Conservation (phyloP, 371 early-diverging fungal species). For the Lichtheimia ornata region DNA sequence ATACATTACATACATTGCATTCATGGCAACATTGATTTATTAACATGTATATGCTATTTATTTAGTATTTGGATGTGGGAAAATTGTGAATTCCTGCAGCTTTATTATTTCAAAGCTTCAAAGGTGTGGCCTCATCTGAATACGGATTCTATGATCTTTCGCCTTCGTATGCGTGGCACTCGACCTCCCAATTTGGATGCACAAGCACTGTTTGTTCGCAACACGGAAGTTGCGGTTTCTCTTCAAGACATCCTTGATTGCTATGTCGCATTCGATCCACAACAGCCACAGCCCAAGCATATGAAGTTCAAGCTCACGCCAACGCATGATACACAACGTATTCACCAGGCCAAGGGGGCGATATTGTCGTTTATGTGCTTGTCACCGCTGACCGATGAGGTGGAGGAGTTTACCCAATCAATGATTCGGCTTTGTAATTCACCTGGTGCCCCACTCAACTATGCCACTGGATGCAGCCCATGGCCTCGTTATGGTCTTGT, state of each 20-base stretch:
- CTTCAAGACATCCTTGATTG: slow-evolving; percentile 26
- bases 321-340: slow-evolving; percentile 10
- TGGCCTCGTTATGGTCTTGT: slow-evolving; percentile 68
- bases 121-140: slow-evolving; percentile 68
- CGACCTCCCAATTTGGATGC: neutral
- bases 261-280: slow-evolving; percentile 19
- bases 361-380: slow-evolving; percentile 57
- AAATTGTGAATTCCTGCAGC: slow-evolving; percentile 52
- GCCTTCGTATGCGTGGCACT: slow-evolving; percentile 29
- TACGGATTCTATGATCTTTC: slow-evolving; percentile 67
- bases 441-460: slow-evolving; percentile 42
- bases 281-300: slow-evolving; percentile 3
- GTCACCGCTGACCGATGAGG: slow-evolving; percentile 36
- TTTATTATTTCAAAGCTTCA: slow-evolving; percentile 66
- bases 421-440: slow-evolving; percentile 56
- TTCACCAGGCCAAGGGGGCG: slow-evolving; percentile 21
- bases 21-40: neutral
- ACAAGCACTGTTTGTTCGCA: slow-evolving; percentile 36
- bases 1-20: neutral
- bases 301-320: slow-evolving; percentile 22
- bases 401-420: slow-evolving; percentile 36
- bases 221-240: slow-evolving; percentile 28
- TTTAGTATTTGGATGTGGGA: slow-evolving; percentile 60
- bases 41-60: neutral
- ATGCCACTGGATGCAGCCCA: slow-evolving; percentile 68